A percentile compares a stretch with the other conserved stretches of the same genome.
These are phyloP conservation scores for Coemansia brasiliensis DNA, from an alignment of 192 early-diverging fungal species.

Conservation along the genomic window DNA sequence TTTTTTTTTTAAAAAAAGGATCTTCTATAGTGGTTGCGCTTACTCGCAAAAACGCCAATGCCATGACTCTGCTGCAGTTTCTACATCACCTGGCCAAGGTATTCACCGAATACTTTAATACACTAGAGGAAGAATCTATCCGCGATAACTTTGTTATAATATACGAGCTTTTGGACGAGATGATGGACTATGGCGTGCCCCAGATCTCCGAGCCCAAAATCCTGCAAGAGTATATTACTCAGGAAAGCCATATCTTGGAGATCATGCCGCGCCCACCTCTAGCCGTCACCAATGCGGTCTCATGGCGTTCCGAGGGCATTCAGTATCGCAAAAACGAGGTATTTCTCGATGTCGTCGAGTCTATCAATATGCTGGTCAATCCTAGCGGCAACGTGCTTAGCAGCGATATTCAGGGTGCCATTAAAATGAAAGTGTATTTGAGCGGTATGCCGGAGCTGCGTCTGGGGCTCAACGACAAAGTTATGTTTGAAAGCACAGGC, in stretches of 20 bases:
- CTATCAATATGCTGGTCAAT: constrained; percentile 70
- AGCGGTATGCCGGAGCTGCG: constrained; percentile 85
- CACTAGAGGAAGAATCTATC: constrained; percentile 87
- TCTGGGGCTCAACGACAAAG: constrained; percentile 86
- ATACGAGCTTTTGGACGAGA: constrained; percentile 87
- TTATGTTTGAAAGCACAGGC: constrained; percentile 91
- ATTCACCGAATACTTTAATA: constrained; percentile 91
- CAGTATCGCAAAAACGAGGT: constrained; percentile 76
- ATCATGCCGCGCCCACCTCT: constrained; percentile 86
- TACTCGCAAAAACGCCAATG: constrained; percentile 97
- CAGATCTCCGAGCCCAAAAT: constrained; percentile 89
- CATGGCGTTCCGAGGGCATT: constrained; percentile 71
- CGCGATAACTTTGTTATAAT: constrained; percentile 91
- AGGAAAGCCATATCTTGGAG: constrained; percentile 94
- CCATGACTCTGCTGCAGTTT: constrained; percentile 91
- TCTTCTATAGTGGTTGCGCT: constrained; percentile 72
- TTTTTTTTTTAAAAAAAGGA: background rate
- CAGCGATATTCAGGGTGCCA: constrained; percentile 75
- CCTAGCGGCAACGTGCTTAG: constrained; percentile 61
- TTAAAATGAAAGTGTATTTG: constrained; percentile 86
- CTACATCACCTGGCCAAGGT: constrained; percentile 92
- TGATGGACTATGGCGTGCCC: constrained; percentile 91
- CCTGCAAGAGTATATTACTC: constrained; percentile 92
- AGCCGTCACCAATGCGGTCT: constrained; percentile 73
- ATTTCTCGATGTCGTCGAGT: constrained; percentile 75